Percentiles rank a stretch among this genome's conserved stretches.
These are phyloP conservation scores for Fusarium decemcellulare DNA, from an alignment of 2,329 filamentous ascomycete genomes.

Conservation along the genomic window DNA sequence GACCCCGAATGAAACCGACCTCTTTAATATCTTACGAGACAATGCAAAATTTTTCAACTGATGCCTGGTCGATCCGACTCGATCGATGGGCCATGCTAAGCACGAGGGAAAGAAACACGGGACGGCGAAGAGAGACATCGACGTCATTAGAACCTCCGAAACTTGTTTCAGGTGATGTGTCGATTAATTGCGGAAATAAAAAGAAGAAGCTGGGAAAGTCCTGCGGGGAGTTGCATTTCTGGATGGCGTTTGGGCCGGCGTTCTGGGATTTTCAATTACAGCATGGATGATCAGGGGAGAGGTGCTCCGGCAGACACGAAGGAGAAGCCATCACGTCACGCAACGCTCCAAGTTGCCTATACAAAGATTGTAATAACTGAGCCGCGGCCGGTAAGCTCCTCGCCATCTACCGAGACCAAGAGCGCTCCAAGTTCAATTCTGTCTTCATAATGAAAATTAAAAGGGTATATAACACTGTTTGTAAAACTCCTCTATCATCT, in stretches of 20 bases:
- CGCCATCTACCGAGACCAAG: slow-evolving; percentile 16
- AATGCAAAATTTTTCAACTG: not conserved
- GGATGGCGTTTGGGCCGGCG: slow-evolving; percentile 43
- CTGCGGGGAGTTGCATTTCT: slow-evolving; percentile 37
- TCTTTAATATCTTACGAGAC: not conserved
- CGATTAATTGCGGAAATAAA: not conserved
- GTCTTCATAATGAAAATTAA: slow-evolving; percentile 31
- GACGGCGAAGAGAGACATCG: not conserved
- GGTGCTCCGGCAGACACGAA: slow-evolving; percentile 19
- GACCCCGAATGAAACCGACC: not conserved
- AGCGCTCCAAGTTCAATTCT: slow-evolving; percentile 35
- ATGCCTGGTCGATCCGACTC: too few relatives aligned
- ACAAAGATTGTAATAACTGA: slow-evolving; percentile 39
- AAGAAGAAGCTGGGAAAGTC: slow-evolving; percentile 13
- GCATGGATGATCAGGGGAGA: slow-evolving; percentile 26
- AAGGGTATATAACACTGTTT: slow-evolving; percentile 44
- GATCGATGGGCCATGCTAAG: not conserved
- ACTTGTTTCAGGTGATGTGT: not conserved
- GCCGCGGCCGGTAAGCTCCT: slow-evolving; percentile 22
- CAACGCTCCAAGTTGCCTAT: slow-evolving; percentile 33
- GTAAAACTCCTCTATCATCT: slow-evolving; percentile 19
- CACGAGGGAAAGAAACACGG: not conserved
- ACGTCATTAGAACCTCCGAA: not conserved
- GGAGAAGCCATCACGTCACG: slow-evolving; percentile 24
- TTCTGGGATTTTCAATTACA: slow-evolving; percentile 29